Conservation (phyloP, 495 filamentous ascomycete species). For the Annulohypoxylon maeteangense region DNA sequence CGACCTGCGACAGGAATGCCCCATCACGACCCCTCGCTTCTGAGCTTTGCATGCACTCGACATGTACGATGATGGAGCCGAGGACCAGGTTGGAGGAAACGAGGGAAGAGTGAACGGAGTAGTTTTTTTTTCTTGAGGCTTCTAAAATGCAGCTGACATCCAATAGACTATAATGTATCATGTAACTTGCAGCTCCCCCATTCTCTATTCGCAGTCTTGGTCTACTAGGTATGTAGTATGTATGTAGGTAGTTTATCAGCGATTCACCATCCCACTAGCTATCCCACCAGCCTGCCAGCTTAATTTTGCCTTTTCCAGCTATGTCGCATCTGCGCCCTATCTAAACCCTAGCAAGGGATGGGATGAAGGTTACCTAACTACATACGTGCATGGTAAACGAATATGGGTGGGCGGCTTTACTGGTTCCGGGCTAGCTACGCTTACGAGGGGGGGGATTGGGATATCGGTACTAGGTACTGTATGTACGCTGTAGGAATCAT, state of each 20-base stretch:
- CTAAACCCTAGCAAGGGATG: neutral
- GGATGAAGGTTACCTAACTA: neutral
- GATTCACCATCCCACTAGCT: neutral
- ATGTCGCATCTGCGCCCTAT: conserved; percentile 9
- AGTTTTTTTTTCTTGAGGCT: conserved; percentile 1
- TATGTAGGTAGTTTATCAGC: neutral
- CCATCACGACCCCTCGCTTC: conserved; percentile 28
- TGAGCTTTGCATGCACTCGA: conserved; percentile 6
- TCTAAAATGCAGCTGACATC: conserved; percentile 14
- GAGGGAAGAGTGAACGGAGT: conserved; percentile 12
- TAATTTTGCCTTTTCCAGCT: conserved; percentile 16
- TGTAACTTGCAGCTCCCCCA: conserved; percentile 18
- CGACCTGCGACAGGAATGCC: conserved; percentile 16
- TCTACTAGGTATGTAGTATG: neutral
- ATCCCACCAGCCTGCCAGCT: neutral
- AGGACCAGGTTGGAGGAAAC: conserved; percentile 40
- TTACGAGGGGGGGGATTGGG: neutral
- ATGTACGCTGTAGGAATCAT: no score
- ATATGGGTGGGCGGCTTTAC: conserved; percentile 3
- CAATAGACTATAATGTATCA: conserved; percentile 17
- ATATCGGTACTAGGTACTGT: neutral
- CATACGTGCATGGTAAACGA: conserved; percentile 1
- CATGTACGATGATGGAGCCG: conserved; percentile 27
- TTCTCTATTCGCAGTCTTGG: neutral
- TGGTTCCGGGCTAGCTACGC: conserved; percentile 11